Evolutionary conservation across 352 stramenopile genomes (phyloP).

Genomic region (Phytophthora rubi): DNA sequence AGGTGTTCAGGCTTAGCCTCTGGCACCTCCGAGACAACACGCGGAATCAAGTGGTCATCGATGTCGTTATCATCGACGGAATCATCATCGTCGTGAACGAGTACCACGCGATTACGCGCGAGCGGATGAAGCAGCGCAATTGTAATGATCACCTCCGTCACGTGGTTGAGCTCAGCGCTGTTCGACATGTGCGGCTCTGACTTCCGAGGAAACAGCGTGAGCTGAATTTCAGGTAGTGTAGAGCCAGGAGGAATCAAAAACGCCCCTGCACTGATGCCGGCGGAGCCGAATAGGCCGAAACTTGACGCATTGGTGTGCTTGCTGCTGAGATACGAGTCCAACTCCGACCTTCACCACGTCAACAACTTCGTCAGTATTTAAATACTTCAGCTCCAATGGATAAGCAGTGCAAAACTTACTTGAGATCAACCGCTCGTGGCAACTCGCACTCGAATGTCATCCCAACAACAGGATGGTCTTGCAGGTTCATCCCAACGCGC

Average conservation of each 20-base stretch:
- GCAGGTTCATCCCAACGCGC: constrained; percentile 88
- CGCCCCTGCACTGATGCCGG: constrained; percentile 74
- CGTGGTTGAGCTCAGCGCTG: constrained; percentile 49
- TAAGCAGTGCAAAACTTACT: constrained; percentile 37
- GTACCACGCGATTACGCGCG: constrained; percentile 55
- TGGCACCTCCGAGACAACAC: constrained; percentile 58
- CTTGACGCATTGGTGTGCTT: constrained; percentile 42
- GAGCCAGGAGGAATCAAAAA: constrained; percentile 78
- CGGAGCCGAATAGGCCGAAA: constrained; percentile 64
- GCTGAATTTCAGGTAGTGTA: constrained; percentile 82
- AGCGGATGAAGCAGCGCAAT: constrained; percentile 74
- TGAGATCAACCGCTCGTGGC: constrained; percentile 44
- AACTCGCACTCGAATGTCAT: constrained; percentile 65
- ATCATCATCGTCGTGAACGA: constrained; percentile 44
- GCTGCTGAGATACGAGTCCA: constrained; percentile 53
- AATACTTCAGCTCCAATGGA: background rate
- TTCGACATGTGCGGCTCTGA: constrained; percentile 80
- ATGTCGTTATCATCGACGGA: constrained; percentile 43
- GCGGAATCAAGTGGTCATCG: constrained; percentile 48
- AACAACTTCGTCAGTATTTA: constrained; percentile 2
- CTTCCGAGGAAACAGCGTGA: constrained; percentile 89
- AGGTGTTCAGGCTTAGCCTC: constrained; percentile 57
- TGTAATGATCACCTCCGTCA: constrained; percentile 76
- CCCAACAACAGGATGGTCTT: constrained; percentile 87
- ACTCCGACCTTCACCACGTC: constrained; percentile 35